Evolutionary conservation across 768 basidiomycete species (phyloP).

Genomic region (Candolleomyces efflorescens): DNA sequence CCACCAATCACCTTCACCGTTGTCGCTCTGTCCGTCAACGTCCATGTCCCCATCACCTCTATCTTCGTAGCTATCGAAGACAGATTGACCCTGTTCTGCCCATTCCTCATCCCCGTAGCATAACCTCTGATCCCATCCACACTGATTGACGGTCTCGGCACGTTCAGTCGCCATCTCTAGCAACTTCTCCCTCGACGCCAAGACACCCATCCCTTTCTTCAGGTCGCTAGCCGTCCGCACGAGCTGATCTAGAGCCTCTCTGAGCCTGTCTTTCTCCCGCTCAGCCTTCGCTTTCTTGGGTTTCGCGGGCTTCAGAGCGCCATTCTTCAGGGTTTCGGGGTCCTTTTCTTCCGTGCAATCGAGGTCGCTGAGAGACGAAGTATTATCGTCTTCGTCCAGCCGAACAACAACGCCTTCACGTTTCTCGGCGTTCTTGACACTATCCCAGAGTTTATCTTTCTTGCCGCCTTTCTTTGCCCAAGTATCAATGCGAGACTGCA

Average conservation of each 20-base stretch:
- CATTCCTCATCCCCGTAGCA: conserved; percentile 82
- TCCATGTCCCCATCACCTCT: conserved; percentile 27
- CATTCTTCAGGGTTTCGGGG: conserved; percentile 15
- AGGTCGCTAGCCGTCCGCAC: conserved; percentile 58
- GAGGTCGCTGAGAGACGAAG: conserved; percentile 3
- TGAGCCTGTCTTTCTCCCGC: conserved; percentile 54
- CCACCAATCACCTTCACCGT: conserved; percentile 65
- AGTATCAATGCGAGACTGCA: conserved; percentile 58
- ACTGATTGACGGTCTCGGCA: conserved; percentile 60
- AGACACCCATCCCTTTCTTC: conserved; percentile 64
- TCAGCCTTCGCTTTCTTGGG: conserved; percentile 44
- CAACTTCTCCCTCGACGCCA: conserved; percentile 66
- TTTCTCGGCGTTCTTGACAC: conserved; percentile 63
- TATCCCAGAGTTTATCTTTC: conserved; percentile 66
- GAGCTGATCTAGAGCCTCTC: conserved; percentile 49
- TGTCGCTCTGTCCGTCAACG: conserved; percentile 37
- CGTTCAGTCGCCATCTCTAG: conserved; percentile 64
- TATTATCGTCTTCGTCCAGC: conserved; percentile 20
- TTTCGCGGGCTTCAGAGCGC: conserved; percentile 11
- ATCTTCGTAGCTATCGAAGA: conserved; percentile 67
- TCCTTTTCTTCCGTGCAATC: conserved; percentile 16
- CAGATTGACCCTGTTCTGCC: conserved; percentile 53
- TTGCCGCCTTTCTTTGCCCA: conserved; percentile 63
- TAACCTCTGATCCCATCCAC: conserved; percentile 87
- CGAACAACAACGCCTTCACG: conserved; percentile 67